Conservation (phyloP, 2,329 filamentous ascomycete species). For the Sporothrix euskadiensis region DNA sequence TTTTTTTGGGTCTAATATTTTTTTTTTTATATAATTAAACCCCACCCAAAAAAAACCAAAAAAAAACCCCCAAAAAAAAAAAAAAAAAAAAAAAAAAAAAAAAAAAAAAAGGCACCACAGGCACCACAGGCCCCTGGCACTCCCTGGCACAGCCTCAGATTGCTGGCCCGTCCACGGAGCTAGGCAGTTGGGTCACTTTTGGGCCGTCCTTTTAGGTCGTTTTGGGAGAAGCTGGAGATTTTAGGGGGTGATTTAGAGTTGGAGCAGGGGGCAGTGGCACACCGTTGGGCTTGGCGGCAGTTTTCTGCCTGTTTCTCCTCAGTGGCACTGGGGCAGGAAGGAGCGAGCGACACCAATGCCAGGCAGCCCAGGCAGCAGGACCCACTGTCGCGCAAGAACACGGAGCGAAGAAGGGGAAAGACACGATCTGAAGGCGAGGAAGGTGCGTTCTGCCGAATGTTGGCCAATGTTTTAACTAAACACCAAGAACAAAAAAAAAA, state of each 20-base stretch:
- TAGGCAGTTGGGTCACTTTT: neutral
- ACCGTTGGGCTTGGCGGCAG: conserved; percentile 18
- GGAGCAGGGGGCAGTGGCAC: neutral
- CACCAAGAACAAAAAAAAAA: neutral
- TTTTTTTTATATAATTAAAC: no score
- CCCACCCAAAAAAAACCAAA: no score
- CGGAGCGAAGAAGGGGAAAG: neutral
- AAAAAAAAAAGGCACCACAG: no score
- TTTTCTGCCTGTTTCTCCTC: neutral
- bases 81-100: no score
- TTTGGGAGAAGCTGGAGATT: neutral
- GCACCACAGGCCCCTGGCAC: conserved; percentile 12
- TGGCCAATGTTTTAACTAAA: neutral
- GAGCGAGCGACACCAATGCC: neutral
- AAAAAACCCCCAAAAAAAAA: no score
- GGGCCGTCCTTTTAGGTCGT: neutral
- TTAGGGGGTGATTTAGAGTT: neutral
- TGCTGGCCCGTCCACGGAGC: conserved; percentile 9
- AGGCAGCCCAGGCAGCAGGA: conserved; percentile 22
- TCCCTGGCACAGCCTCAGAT: neutral
- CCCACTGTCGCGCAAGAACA: conserved; percentile 4
- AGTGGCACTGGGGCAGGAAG: neutral
- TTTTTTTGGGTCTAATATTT: no score
- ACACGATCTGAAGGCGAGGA: neutral
- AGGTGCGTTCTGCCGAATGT: neutral